Base-by-base conservation (phyloP, 1,139 yeast genomes). In the Petasospora rhodanensis region DNA sequence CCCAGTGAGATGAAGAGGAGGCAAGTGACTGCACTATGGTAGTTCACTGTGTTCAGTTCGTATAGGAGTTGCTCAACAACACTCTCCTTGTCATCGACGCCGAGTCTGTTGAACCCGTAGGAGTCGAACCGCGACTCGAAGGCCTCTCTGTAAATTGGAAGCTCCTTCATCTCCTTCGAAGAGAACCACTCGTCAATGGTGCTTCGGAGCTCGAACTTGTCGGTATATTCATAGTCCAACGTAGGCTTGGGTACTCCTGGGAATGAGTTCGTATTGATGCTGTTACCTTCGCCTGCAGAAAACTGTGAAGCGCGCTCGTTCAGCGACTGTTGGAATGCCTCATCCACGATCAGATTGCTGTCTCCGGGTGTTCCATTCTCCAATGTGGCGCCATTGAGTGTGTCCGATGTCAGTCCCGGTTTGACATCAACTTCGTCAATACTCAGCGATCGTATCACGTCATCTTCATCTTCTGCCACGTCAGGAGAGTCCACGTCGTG, bases 141-240 rank as follows among this genome's bases (percentile, higher is more conserved):
- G 26, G 38, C 13, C 4, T 15, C n/a, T 4, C 37, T 28, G 25
- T 26, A 35, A 1, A 17, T 12, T 2, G 24, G 14, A 24, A 64
- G 28, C n/a, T 51, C 48, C 5, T 34, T 37, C 33, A 73, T 62
- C 51, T 81, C 91, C 28, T 64, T 56, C 26, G 52, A 51, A 6
- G 73, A 63, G 47, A 81, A 81, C 93, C 93, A 81, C 31, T 78
- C 80, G 25, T 67, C 63, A 14, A 80, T 42, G 43, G 79, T 86
- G 5, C 58, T 55, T 10, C 54, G 53, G 18, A 79, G 56, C 1
- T 53, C 47, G 6, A 61, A 63, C 17, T 52, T 48, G 37, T 76
- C 81, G 10, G 51, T 35, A 39, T 68, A 62, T 2, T 61, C 54
- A 57, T 73, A 80, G 2, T 67, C 59, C n/a, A 82, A 45, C 11